phyloP scores from a whole-genome alignment of 805 yeast genomes.

The Brettanomyces naardenensis region DNA sequence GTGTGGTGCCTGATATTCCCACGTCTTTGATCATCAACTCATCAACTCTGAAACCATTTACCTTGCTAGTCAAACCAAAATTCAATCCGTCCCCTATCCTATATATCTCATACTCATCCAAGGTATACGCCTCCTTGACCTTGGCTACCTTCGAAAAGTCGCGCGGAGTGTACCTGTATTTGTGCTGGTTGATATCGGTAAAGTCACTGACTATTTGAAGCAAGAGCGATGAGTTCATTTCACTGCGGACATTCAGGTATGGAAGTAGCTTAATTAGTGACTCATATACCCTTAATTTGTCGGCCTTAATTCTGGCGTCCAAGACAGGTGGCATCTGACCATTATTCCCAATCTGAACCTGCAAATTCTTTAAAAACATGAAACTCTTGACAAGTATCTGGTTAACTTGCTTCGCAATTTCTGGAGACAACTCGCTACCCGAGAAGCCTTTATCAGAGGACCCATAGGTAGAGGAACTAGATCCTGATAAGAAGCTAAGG shows the following conservation, averaged over 20 bases:
- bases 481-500: constrained; percentile 38
- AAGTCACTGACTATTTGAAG: constrained; percentile 27
- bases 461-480: constrained; percentile 28
- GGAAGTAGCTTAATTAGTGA: constrained; percentile 26
- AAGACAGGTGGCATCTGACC: neutral
- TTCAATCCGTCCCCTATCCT: constrained; percentile 30
- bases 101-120: constrained; percentile 25
- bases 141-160: constrained; percentile 4
- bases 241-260: constrained; percentile 23
- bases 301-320: constrained; percentile 7
- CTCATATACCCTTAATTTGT: constrained; percentile 25
- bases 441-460: constrained; percentile 21
- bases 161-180: constrained; percentile 5
- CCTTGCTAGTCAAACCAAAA: constrained; percentile 36
- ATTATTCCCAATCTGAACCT: neutral
- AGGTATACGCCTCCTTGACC: constrained; percentile 8
- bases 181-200: constrained; percentile 15
- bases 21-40: constrained; percentile 23
- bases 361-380: constrained; percentile 15
- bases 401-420: constrained; percentile 23
- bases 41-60: constrained; percentile 25
- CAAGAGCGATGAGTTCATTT: constrained; percentile 24
- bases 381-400: constrained; percentile 25
- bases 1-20: neutral
- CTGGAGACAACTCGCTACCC: constrained; percentile 23